Base-by-base conservation (phyloP, 1,284 basidiomycete species). In the Ceratobasidium theobromae region DNA sequence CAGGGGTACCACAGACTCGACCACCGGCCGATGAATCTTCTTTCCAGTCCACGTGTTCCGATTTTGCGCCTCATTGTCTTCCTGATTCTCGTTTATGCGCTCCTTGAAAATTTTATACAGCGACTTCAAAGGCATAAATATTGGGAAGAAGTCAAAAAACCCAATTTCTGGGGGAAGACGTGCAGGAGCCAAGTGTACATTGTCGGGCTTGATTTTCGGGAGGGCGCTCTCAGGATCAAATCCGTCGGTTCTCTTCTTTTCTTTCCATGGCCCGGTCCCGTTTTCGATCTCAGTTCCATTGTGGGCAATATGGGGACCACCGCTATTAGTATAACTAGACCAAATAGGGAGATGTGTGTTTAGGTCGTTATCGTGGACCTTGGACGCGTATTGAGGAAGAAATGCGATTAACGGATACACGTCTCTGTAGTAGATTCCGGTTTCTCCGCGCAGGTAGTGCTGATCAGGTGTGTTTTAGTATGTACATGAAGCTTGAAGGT, bases 1-100 rank as follows among this genome's bases (percentile, higher is more conserved):
- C 27, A 87, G 73, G 1, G 86, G 86, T 3, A 87, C 80, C 73
- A 86, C 86, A 67, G 83, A 85, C 69, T 86, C 84, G 9, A 84
- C 77, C 35, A 78, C 73, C 65, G 77, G 75, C 21, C 77, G 74
- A 67, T 76, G 77, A 28, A 71, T 70, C 38, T 68, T 57, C 27
- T 67, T 71, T 18, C 69, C 70, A 16, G 40, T 60, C 27, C 41
- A 53, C 45, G 46, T 40, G 27, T 46, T 67, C 33, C 18, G 23
- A 41, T 33, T 43, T 43, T 21, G 33, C 32, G 23, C 27, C 60
- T n/a, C n/a, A n/a, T n/a, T 38, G 35, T 38, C 16, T 14, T 43
- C 32, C 8, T 45, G n/a, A 23, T 33, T n/a, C 43, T 32, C 45
- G 4, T 49, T 45, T 8, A 45, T 1, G 4, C 68, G 3, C 54